Evolutionary conservation across 1,284 basidiomycete species (phyloP).

Genomic region (Cutaneotrichosporon arboriforme): DNA sequence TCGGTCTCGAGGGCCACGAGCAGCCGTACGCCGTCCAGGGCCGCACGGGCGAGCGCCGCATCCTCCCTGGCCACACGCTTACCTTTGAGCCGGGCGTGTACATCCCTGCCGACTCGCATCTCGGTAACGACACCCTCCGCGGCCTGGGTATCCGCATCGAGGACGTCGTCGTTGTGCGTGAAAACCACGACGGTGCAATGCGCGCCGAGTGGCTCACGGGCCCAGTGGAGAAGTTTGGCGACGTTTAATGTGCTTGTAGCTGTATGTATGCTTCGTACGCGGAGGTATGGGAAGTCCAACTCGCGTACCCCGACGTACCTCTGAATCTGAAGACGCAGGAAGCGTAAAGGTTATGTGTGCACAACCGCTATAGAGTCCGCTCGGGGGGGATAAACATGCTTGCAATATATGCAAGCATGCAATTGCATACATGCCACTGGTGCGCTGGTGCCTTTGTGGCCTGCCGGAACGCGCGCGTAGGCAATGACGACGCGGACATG

Average conservation of each 20-base stretch:
- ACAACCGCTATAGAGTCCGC: too few relatives aligned
- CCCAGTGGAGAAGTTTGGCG: conserved; percentile 35
- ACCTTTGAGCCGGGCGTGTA: conserved; percentile 81
- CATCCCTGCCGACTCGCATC: conserved; percentile 48
- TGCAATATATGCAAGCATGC: too few relatives aligned
- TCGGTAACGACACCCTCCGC: conserved; percentile 48
- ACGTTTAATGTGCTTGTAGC: conserved; percentile 21
- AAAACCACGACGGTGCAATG: conserved; percentile 46
- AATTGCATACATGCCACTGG: too few relatives aligned
- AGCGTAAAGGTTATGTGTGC: too few relatives aligned
- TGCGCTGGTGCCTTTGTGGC: too few relatives aligned
- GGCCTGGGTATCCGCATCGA: conserved; percentile 73
- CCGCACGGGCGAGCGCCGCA: conserved; percentile 39
- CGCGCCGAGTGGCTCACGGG: conserved; percentile 38
- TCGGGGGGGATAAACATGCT: too few relatives aligned
- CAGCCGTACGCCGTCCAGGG: conserved; percentile 70
- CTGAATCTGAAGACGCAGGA: too few relatives aligned
- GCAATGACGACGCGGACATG: too few relatives aligned
- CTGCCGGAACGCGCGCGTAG: too few relatives aligned
- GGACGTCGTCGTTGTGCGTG: conserved; percentile 69
- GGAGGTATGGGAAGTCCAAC: too few relatives aligned
- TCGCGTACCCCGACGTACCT: too few relatives aligned
- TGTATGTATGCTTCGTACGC: too few relatives aligned
- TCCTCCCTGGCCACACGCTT: conserved; percentile 65
- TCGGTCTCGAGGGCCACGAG: conserved; percentile 77